Conservation (phyloP, 805 yeast genomes). For the Starmerella kuoi region DNA sequence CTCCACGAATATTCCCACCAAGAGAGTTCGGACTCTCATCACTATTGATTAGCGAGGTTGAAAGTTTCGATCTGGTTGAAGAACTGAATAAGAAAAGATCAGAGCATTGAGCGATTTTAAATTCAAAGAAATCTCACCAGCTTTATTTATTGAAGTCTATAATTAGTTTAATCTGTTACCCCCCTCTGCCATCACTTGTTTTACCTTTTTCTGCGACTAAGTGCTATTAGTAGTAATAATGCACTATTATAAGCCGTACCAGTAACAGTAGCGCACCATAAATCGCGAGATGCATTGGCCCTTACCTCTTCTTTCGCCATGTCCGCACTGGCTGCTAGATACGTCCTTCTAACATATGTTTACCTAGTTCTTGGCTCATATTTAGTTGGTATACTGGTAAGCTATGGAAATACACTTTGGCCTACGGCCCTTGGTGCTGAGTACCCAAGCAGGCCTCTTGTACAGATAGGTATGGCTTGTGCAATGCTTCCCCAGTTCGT, state of each 20-base stretch:
- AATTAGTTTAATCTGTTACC: too few species aligned
- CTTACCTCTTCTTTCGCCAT: too few species aligned
- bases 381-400: conserved; percentile 9
- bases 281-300: too few species aligned
- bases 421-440: conserved; percentile 67
- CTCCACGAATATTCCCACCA: conserved; percentile 17
- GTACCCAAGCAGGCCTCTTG: conserved; percentile 73
- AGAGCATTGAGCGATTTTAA: too few species aligned
- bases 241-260: too few species aligned
- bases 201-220: too few species aligned
- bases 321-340: neutral
- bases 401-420: conserved; percentile 35
- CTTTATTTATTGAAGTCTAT: too few species aligned
- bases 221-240: too few species aligned
- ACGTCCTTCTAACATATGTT: neutral
- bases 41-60: conserved; percentile 10
- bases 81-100: neutral
- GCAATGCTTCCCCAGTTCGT: conserved; percentile 73
- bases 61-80: conserved; percentile 11
- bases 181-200: too few species aligned
- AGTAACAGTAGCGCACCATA: too few species aligned
- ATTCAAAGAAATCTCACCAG: too few species aligned
- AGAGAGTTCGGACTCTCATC: conserved; percentile 15
- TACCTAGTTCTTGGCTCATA: conserved; percentile 1
- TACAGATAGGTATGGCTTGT: conserved; percentile 67